Conservation (phyloP, 2,329 filamentous ascomycete species). For the Verticillium zaregamsianum region DNA sequence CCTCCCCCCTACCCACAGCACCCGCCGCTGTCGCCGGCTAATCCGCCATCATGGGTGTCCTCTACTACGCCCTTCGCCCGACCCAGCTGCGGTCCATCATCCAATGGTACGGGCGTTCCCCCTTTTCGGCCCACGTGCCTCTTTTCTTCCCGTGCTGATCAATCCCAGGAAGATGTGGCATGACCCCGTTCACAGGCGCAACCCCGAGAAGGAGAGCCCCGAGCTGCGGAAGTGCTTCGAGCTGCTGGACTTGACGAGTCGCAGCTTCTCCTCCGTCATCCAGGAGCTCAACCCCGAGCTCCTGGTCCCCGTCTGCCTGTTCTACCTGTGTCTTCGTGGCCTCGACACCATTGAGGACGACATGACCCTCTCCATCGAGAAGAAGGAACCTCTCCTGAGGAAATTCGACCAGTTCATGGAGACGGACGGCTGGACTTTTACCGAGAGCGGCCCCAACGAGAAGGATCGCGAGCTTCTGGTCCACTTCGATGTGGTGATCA, state of each 20-base stretch:
- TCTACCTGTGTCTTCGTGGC: slow-evolving; percentile 89
- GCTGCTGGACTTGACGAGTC: slow-evolving; percentile 81
- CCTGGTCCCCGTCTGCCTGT: slow-evolving; percentile 80
- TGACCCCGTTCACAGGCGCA: slow-evolving; percentile 82
- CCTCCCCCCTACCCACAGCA: no score
- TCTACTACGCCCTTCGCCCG: slow-evolving; percentile 74
- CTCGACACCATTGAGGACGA: slow-evolving; percentile 99
- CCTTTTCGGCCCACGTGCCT: not conserved
- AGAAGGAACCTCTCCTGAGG: slow-evolving; percentile 82
- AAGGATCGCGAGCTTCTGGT: slow-evolving; percentile 92
- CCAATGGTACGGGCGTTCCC: slow-evolving; percentile 65
- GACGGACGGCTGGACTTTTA: slow-evolving; percentile 85
- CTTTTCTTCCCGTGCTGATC: slow-evolving; percentile 3
- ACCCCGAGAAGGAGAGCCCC: slow-evolving; percentile 68
- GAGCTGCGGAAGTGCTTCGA: slow-evolving; percentile 80
- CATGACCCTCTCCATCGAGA: slow-evolving; percentile 79
- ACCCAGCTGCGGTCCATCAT: slow-evolving; percentile 75
- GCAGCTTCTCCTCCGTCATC: slow-evolving; percentile 90
- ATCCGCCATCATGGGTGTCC: slow-evolving; percentile 49
- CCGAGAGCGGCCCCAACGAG: slow-evolving; percentile 81
- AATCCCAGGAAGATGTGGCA: slow-evolving; percentile 88
- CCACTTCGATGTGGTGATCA: slow-evolving; percentile 82
- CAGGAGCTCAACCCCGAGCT: slow-evolving; percentile 94
- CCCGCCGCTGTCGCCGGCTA: not conserved
- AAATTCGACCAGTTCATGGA: slow-evolving; percentile 77